Evolutionary conservation across 2,329 filamentous ascomycete genomes (phyloP).

Genomic region (Xylariales sp.): DNA sequence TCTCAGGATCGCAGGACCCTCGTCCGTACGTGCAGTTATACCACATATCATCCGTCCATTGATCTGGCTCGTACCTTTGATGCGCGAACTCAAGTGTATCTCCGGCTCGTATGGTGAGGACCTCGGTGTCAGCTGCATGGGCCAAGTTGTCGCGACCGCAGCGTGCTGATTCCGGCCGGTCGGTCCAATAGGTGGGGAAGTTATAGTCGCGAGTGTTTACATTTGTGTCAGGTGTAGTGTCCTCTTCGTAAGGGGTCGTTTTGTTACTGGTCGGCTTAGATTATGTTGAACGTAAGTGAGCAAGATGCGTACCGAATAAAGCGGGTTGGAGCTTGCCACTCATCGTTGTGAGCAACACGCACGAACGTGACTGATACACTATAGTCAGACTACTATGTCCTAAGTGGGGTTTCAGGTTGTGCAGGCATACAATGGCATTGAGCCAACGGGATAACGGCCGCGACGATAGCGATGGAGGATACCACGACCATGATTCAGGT

Average conservation of each 20-base stretch:
- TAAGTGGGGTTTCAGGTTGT: too few species aligned
- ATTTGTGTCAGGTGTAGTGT: background rate
- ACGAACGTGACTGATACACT: background rate
- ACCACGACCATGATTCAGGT: too few species aligned
- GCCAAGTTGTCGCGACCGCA: constrained; percentile 13
- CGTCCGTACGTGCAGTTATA: constrained; percentile 3
- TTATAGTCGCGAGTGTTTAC: background rate
- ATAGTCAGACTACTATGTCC: too few species aligned
- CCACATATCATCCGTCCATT: background rate
- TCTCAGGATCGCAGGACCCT: background rate
- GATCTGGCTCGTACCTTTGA: background rate
- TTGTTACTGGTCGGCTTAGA: background rate
- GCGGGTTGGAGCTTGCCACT: background rate
- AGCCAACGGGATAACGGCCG: too few species aligned
- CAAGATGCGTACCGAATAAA: constrained; percentile 5
- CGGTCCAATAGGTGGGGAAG: background rate
- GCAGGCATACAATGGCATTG: too few species aligned
- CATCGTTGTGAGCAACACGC: background rate
- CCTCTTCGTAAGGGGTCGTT: background rate
- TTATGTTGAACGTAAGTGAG: background rate
- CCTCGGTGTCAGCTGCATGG: constrained; percentile 10
- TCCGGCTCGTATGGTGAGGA: constrained; percentile 10
- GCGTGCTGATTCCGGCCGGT: constrained; percentile 6
- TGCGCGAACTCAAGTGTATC: constrained; percentile 10
- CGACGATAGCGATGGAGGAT: too few species aligned